A percentile compares a stretch with the other conserved stretches of the same genome.
phyloP scores from a whole-genome alignment of 2,329 filamentous ascomycete species.

The Colletotrichum lentis region DNA sequence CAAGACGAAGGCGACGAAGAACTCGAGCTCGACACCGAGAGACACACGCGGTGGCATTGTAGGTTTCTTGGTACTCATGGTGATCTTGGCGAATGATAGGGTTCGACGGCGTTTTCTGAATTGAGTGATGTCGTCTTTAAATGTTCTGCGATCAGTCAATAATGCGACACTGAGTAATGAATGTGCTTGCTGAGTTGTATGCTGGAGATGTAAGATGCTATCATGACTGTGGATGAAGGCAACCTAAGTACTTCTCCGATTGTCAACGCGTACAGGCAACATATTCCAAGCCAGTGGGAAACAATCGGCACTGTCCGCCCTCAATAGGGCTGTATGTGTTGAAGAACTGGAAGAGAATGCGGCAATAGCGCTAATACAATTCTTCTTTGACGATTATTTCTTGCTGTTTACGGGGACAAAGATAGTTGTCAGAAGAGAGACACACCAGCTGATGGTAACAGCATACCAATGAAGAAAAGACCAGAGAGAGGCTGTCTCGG shows the following conservation, averaged over 20 bases:
- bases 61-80: conserved; percentile 10
- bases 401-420: background rate
- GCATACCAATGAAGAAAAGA: background rate
- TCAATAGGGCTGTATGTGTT: background rate
- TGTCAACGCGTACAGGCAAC: background rate
- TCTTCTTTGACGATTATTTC: background rate
- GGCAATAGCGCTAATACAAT: background rate
- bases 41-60: conserved; percentile 40
- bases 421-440: conserved; percentile 6
- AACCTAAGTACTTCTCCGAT: background rate
- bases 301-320: background rate
- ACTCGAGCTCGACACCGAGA: conserved; percentile 45
- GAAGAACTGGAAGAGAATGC: background rate
- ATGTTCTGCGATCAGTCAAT: conserved; percentile 20
- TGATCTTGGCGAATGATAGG: background rate
- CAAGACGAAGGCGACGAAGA: conserved; percentile 38
- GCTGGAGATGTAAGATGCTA: background rate
- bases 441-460: background rate
- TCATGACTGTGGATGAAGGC: background rate
- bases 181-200: background rate
- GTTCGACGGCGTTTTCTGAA: too few relatives aligned
- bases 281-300: background rate
- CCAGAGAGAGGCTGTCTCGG: background rate
- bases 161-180: background rate
- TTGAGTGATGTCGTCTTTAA: background rate